Percentiles rank a stretch among this genome's conserved stretches.
Conservation (phyloP, 1,139 yeast species). For the Taiozyma onychis region DNA sequence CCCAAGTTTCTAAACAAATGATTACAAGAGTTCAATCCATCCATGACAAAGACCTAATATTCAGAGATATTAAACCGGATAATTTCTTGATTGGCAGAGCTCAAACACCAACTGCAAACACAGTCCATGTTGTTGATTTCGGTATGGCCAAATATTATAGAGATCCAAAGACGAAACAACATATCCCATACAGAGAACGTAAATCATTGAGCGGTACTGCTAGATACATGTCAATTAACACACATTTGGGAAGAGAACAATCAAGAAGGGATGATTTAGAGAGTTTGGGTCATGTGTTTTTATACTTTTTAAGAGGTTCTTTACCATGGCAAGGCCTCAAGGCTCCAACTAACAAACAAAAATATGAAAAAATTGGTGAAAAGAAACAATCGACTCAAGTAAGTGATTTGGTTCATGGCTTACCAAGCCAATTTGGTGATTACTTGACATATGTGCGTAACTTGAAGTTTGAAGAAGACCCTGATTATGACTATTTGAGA, state of each 20-base stretch:
- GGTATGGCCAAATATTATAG: constrained; percentile 95
- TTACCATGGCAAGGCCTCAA: constrained; percentile 98
- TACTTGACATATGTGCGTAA: constrained; percentile 67
- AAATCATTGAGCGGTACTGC: constrained; percentile 97
- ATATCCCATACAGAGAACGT: constrained; percentile 93
- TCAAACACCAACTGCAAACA: constrained; percentile 58
- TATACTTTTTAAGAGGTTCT: constrained; percentile 91
- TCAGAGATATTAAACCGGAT: constrained; percentile 75
- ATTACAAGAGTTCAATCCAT: constrained; percentile 58
- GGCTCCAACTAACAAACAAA: constrained; percentile 78
- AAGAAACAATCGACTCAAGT: constrained; percentile 70
- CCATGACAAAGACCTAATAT: constrained; percentile 65
- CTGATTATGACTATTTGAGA: constrained; percentile 71
- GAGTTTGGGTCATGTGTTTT: constrained; percentile 89
- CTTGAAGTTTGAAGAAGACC: constrained; percentile 70
- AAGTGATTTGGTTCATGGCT: constrained; percentile 58
- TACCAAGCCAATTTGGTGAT: constrained; percentile 74
- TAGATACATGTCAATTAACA: constrained; percentile 93
- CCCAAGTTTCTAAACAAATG: constrained; percentile 74
- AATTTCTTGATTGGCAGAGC: constrained; percentile 70
- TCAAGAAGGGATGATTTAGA: constrained; percentile 95
- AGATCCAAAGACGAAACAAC: constrained; percentile 93
- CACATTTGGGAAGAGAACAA: constrained; percentile 96
- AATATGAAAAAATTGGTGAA: constrained; percentile 77
- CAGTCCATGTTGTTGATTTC: constrained; percentile 92